Evolutionary conservation across 441 rosid species (phyloP).

Genomic region (Gossypium armourianum): DNA sequence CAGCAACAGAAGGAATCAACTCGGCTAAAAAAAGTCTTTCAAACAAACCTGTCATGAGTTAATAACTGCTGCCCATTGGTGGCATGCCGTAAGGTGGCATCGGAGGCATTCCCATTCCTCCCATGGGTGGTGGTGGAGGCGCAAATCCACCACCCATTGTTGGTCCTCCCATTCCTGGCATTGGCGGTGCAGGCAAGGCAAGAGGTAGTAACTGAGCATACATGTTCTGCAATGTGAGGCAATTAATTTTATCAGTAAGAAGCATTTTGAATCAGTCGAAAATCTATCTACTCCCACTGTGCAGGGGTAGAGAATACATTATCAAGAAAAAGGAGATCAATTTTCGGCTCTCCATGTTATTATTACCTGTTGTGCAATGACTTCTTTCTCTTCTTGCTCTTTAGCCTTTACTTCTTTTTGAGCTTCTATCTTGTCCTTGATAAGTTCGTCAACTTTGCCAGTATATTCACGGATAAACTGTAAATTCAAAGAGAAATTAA

Average conservation of each 20-base stretch:
- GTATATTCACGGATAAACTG: conserved; percentile 89
- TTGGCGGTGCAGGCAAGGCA: conserved; percentile 93
- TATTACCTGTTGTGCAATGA: conserved; percentile 81
- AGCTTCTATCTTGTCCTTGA: conserved; percentile 74
- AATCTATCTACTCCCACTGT: background rate
- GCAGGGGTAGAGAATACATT: background rate
- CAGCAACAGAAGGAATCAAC: background rate
- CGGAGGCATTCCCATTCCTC: conserved; percentile 84
- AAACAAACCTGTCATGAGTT: conserved; percentile 11
- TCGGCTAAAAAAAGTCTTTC: conserved; percentile 1
- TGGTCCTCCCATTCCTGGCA: conserved; percentile 83
- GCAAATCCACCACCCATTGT: conserved; percentile 58
- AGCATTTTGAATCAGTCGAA: background rate
- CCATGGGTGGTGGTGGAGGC: conserved; percentile 55
- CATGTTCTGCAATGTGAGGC: conserved; percentile 60
- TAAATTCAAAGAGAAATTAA: conserved; percentile 1
- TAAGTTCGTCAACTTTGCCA: conserved; percentile 85
- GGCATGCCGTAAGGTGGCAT: conserved; percentile 95
- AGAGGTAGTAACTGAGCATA: conserved; percentile 89
- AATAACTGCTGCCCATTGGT: conserved; percentile 78
- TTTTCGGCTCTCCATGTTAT: background rate
- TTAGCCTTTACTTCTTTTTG: conserved; percentile 67
- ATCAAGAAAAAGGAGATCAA: background rate
- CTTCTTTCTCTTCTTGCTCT: conserved; percentile 86
- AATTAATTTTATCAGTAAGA: background rate